Evolutionary conservation across 2,329 filamentous ascomycete species (phyloP).

Genomic region (Fusarium sp.): DNA sequence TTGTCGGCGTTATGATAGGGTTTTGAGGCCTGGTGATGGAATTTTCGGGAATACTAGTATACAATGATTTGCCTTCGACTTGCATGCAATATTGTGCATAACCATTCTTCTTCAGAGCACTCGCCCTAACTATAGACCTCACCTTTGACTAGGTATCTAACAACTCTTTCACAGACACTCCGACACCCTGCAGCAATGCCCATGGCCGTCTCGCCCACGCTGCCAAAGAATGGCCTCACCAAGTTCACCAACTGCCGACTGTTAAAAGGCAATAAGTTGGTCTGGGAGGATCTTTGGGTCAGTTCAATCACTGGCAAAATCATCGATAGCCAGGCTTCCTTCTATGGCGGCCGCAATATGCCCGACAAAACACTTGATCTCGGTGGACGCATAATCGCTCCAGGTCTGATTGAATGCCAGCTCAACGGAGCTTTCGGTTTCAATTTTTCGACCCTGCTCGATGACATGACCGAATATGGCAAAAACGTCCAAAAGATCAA

Average conservation of each 20-base stretch:
- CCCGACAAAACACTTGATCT: slow-evolving; percentile 84
- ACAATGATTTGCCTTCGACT: slow-evolving; percentile 17
- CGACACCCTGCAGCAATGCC: slow-evolving; percentile 55
- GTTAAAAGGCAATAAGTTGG: slow-evolving; percentile 72
- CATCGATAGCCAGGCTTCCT: slow-evolving; percentile 73
- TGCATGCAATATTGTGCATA: slow-evolving; percentile 6
- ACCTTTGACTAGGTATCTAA: slow-evolving; percentile 20
- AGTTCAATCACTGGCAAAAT: slow-evolving; percentile 85
- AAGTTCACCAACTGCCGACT: slow-evolving; percentile 91
- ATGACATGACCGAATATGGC: slow-evolving; percentile 74
- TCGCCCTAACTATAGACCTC: slow-evolving; percentile 3
- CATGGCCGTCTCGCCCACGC: slow-evolving; percentile 55
- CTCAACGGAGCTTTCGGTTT: slow-evolving; percentile 94
- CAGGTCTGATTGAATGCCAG: slow-evolving; percentile 90
- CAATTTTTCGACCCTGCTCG: slow-evolving; percentile 85
- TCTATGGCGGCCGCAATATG: slow-evolving; percentile 74
- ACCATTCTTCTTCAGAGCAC: slow-evolving; percentile 22
- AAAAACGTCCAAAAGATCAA: slow-evolving; percentile 80
- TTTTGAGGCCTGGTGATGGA: slow-evolving; percentile 10
- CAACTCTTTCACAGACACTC: slow-evolving; percentile 10
- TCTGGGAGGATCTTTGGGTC: slow-evolving; percentile 88
- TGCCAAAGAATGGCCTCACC: slow-evolving; percentile 69
- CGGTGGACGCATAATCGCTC: slow-evolving; percentile 82
- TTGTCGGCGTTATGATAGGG: slow-evolving; percentile 35
- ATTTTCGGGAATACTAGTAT: slow-evolving; percentile 36